A percentile compares a stretch with the other conserved stretches of the same genome.
Evolutionary conservation across 2,329 filamentous ascomycete species (phyloP).

Genomic region (Drechslerella stenobrocha): DNA sequence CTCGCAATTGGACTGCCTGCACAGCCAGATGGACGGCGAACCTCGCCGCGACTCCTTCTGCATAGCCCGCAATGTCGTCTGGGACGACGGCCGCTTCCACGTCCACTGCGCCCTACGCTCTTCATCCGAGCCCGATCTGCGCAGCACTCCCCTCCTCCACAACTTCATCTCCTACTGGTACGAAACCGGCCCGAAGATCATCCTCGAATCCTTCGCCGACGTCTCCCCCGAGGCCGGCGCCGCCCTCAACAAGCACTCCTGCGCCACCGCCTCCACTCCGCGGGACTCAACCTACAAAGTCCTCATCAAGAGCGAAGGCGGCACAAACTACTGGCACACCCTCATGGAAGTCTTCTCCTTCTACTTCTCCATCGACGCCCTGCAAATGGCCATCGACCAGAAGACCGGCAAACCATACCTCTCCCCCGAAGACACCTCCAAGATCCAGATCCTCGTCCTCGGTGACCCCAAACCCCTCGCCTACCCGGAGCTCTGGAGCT

Average conservation of each 20-base stretch:
- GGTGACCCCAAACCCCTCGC: slow-evolving; percentile 55
- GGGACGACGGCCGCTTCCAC: slow-evolving; percentile 50
- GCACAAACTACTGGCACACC: slow-evolving; percentile 55
- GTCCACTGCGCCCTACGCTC: slow-evolving; percentile 50
- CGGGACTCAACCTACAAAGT: slow-evolving; percentile 50
- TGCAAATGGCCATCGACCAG: slow-evolving; percentile 53
- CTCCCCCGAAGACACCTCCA: slow-evolving; percentile 43
- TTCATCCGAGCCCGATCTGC: slow-evolving; percentile 13
- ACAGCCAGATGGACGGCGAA: slow-evolving; percentile 48
- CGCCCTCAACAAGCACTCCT: slow-evolving; percentile 14
- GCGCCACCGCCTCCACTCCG: slow-evolving; percentile 12
- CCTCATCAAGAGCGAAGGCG: slow-evolving; percentile 55
- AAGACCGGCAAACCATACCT: slow-evolving; percentile 50
- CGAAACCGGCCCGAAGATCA: slow-evolving; percentile 53
- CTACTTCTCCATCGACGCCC: slow-evolving; percentile 54
- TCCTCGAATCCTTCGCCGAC: slow-evolving; percentile 50
- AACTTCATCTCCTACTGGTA: slow-evolving; percentile 54
- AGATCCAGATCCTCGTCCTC: slow-evolving; percentile 55
- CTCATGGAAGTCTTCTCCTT: slow-evolving; percentile 56
- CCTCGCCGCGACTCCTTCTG: slow-evolving; percentile 53
- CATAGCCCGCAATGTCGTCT: slow-evolving; percentile 46
- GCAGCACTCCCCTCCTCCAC: slow-evolving; percentile 29
- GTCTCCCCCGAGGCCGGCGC: slow-evolving; percentile 17
- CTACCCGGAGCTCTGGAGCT: slow-evolving; percentile 56
- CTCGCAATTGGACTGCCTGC: slow-evolving; percentile 53